Evolutionary conservation across 306 rosid genomes (phyloP).

Genomic region (Bauhinia variegata): DNA sequence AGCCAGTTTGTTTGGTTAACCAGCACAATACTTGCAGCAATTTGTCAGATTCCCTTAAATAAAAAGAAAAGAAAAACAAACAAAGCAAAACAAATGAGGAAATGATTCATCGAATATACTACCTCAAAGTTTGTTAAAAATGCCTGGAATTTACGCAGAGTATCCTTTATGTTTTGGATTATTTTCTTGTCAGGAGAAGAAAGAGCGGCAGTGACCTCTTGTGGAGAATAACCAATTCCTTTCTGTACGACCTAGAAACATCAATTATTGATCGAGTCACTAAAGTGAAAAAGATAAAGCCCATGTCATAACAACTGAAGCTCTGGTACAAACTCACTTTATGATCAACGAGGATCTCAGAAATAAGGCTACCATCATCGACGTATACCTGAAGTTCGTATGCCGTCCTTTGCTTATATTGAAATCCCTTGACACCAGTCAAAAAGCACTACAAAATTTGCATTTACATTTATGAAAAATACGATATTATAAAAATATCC

Average conservation of each 20-base stretch:
- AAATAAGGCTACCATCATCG: slow-evolving; percentile 92
- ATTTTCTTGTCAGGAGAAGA: slow-evolving; percentile 59
- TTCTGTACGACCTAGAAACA: slow-evolving; percentile 70
- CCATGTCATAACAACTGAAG: slow-evolving; percentile 15
- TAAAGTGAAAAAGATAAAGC: slow-evolving; percentile 18
- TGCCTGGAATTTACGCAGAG: slow-evolving; percentile 66
- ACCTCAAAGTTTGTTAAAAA: slow-evolving; percentile 86
- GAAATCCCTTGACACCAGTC: slow-evolving; percentile 92
- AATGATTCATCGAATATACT: slow-evolving; percentile 1
- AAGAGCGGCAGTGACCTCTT: slow-evolving; percentile 71
- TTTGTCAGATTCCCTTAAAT: background rate
- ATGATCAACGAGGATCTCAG: slow-evolving; percentile 74
- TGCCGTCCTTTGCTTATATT: slow-evolving; percentile 56
- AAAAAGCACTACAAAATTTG: slow-evolving; percentile 71
- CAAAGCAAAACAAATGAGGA: no score
- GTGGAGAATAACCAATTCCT: slow-evolving; percentile 76
- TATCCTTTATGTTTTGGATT: slow-evolving; percentile 62
- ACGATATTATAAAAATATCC: slow-evolving; percentile 9
- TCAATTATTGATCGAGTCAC: slow-evolving; percentile 25
- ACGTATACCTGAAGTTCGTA: slow-evolving; percentile 79
- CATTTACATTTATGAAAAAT: slow-evolving; percentile 28
- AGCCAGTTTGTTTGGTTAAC: slow-evolving; percentile 14
- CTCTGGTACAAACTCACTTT: slow-evolving; percentile 58
- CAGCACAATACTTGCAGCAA: no score
- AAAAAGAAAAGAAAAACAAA: background rate